Evolutionary conservation across 2,329 filamentous ascomycete species (phyloP).

Genomic region (Aureobasidium mangrovei): DNA sequence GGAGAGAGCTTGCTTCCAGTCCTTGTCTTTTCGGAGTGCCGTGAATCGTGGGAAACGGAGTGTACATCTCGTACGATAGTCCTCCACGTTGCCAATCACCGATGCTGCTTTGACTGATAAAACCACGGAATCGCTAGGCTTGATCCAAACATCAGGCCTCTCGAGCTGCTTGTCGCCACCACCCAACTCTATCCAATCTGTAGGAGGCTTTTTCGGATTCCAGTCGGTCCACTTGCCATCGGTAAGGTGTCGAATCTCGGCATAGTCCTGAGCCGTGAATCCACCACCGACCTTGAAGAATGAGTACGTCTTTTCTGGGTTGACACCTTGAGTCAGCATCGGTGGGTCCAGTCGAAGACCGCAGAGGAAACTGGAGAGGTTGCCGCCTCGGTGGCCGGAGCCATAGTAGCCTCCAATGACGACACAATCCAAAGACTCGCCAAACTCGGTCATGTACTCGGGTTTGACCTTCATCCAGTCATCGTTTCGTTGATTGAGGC

Average conservation of each 20-base stretch:
- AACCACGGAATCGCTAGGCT: constrained; percentile 77
- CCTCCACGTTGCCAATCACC: constrained; percentile 57
- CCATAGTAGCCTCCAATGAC: constrained; percentile 91
- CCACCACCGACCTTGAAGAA: constrained; percentile 98
- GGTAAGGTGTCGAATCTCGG: constrained; percentile 70
- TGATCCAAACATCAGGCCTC: constrained; percentile 86
- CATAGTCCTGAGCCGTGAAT: constrained; percentile 76
- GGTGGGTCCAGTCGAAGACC: constrained; percentile 65
- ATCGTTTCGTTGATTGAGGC: constrained; percentile 80
- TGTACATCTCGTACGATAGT: constrained; percentile 68
- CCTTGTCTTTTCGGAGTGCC: constrained; percentile 67
- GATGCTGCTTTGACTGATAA: constrained; percentile 82
- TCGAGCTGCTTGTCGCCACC: constrained; percentile 59
- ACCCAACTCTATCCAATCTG: constrained; percentile 68
- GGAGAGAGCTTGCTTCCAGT: constrained; percentile 72
- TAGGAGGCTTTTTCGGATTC: constrained; percentile 69
- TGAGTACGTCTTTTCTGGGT: constrained; percentile 73
- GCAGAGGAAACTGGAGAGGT: constrained; percentile 79
- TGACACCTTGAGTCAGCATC: constrained; percentile 29
- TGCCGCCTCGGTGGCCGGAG: constrained; percentile 73
- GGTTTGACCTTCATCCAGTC: constrained; percentile 99
- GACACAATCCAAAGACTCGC: constrained; percentile 82
- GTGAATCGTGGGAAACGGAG: constrained; percentile 89
- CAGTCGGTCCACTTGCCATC: constrained; percentile 88
- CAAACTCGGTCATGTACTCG: constrained; percentile 95